phyloP scores from a whole-genome alignment of 176 grass and related monocot genomes.

The Lolium multiflorum region DNA sequence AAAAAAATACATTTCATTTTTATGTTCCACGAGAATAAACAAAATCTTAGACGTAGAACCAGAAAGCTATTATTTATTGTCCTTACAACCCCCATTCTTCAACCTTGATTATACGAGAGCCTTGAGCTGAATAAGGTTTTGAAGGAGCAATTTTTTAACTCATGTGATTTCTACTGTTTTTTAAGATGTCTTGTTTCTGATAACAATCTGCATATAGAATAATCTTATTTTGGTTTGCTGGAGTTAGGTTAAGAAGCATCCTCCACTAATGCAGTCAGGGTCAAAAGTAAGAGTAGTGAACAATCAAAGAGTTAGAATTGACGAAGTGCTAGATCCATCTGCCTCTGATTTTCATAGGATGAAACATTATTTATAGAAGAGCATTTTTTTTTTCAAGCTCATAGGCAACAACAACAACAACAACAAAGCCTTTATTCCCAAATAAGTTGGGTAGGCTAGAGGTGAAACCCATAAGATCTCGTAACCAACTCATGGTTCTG shows the following conservation, averaged over 20 bases:
- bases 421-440: too few relatives aligned
- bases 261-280: too few relatives aligned
- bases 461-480: too few relatives aligned
- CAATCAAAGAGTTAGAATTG: not conserved
- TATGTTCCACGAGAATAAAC: not conserved
- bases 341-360: not conserved
- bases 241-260: not conserved
- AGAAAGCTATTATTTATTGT: constrained; percentile 11
- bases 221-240: not conserved
- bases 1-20: not conserved
- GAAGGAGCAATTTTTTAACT: not conserved
- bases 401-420: not conserved
- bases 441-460: too few relatives aligned
- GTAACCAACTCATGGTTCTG: too few relatives aligned
- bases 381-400: not conserved
- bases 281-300: not conserved
- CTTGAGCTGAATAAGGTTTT: constrained; percentile 19
- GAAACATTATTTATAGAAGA: not conserved
- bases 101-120: constrained; percentile 4
- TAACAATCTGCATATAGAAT: not conserved
- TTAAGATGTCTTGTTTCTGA: not conserved
- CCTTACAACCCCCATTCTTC: not conserved
- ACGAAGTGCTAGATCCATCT: not conserved
- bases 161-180: not conserved
- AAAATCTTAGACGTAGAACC: not conserved